A percentile compares a stretch with the other conserved stretches of the same genome.
Evolutionary conservation across 257 asterid species (phyloP).

Genomic region (Capsicum chinense): DNA sequence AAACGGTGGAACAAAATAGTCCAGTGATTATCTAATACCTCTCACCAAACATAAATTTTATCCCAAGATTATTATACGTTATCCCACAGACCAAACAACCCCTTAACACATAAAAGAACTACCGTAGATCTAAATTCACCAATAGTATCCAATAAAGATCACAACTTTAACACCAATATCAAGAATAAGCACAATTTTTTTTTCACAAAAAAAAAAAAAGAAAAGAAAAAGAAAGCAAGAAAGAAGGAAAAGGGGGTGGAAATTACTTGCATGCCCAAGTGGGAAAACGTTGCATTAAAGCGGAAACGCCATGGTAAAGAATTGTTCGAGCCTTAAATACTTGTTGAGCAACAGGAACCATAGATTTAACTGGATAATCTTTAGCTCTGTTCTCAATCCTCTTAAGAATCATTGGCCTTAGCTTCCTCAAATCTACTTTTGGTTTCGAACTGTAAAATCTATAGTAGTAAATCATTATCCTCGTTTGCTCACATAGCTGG

Average conservation of each 20-base stretch:
- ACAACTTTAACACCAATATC: too few species aligned
- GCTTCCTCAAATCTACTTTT: slow-evolving; percentile 53
- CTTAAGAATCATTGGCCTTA: slow-evolving; percentile 76
- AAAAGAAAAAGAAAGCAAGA: background rate
- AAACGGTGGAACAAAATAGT: too few species aligned
- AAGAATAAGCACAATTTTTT: too few species aligned
- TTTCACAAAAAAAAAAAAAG: background rate
- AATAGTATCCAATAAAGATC: too few species aligned
- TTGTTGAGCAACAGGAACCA: slow-evolving; percentile 70
- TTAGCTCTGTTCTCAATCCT: slow-evolving; percentile 81
- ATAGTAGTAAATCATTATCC: too few species aligned
- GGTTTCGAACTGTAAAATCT: slow-evolving; percentile 30
- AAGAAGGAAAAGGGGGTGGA: background rate
- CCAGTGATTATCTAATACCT: too few species aligned
- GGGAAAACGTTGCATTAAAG: slow-evolving; percentile 65
- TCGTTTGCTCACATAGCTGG: too few species aligned
- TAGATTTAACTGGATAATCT: slow-evolving; percentile 58
- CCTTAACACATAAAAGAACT: too few species aligned
- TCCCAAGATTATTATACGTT: too few species aligned
- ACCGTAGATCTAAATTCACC: too few species aligned
- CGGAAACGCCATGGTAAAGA: slow-evolving; percentile 75
- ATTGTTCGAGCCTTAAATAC: slow-evolving; percentile 59
- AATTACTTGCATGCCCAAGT: slow-evolving; percentile 89
- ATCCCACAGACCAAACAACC: too few species aligned
- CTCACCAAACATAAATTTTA: too few species aligned